phyloP scores from a whole-genome alignment of 2,329 filamentous ascomycete genomes.

The Byssoonygena ceratinophila region DNA sequence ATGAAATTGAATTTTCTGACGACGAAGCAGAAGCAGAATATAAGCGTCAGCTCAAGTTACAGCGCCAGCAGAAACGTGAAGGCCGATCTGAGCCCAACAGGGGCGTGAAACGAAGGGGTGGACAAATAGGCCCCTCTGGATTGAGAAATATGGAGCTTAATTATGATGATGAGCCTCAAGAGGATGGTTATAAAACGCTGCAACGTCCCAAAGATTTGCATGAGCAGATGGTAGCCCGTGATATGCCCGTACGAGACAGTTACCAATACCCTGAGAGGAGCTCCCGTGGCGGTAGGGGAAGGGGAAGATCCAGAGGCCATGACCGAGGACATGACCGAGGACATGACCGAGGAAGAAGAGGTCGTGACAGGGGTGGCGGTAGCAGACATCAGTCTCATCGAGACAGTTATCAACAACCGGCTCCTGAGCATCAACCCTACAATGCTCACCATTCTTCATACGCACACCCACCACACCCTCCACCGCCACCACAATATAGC shows the following conservation, averaged over 20 bases:
- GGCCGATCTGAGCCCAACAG: constrained; percentile 36
- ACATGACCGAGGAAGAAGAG: constrained; percentile 14
- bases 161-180: constrained; percentile 54
- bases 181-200: constrained; percentile 56
- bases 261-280: constrained; percentile 25
- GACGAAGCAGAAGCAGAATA: constrained; percentile 87
- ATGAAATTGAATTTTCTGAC: constrained; percentile 91
- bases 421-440: neutral
- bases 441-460: constrained; percentile 15
- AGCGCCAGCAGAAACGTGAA: constrained; percentile 47
- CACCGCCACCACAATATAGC: constrained; percentile 19
- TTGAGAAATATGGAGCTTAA: constrained; percentile 42
- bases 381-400: neutral
- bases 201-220: constrained; percentile 55
- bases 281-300: constrained; percentile 40
- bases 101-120: constrained; percentile 27
- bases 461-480: constrained; percentile 20
- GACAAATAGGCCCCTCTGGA: constrained; percentile 30
- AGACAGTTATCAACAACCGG: neutral
- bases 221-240: constrained; percentile 37
- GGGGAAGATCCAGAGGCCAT: constrained; percentile 34
- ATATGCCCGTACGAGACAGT: constrained; percentile 24
- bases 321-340: no score
- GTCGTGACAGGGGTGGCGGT: constrained; percentile 26
- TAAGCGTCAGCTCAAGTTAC: constrained; percentile 58